Evolutionary conservation across 1,139 yeast species (phyloP).

Genomic region (Yamadazyma jaroonii): DNA sequence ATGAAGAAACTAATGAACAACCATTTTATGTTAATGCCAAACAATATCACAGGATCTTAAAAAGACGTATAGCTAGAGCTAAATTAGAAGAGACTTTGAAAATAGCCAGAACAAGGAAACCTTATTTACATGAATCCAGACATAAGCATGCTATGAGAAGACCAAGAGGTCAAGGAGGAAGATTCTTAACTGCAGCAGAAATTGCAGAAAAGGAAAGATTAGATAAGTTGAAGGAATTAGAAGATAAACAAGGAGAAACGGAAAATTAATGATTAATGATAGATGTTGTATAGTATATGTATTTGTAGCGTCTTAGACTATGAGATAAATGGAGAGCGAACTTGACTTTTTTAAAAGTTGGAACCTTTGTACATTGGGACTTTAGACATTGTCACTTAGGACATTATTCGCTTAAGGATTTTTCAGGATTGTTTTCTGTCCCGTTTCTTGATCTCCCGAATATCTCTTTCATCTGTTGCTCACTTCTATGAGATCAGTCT

Average conservation of each 20-base stretch:
- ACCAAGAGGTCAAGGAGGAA: constrained; percentile 98
- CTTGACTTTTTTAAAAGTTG: no score
- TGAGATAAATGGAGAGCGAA: no score
- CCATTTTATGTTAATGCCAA: constrained; percentile 98
- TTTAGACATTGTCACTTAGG: no score
- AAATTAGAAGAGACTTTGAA: constrained; percentile 85
- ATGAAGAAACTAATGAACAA: constrained; percentile 51
- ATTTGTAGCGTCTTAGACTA: no score
- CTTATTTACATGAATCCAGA: constrained; percentile 93
- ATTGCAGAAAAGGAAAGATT: constrained; percentile 78
- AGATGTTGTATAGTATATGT: constrained; percentile 10
- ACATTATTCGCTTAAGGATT: no score
- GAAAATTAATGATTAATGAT: constrained; percentile 8
- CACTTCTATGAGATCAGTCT: no score
- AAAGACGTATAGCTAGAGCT: constrained; percentile 91
- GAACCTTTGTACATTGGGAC: no score
- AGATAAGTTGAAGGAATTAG: constrained; percentile 46
- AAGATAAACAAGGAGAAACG: constrained; percentile 17
- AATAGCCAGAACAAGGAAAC: constrained; percentile 87
- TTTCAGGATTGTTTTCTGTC: no score
- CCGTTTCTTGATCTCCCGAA: no score
- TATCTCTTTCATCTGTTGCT: no score
- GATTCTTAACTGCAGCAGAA: constrained; percentile 95
- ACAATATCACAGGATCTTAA: constrained; percentile 91
- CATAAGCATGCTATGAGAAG: constrained; percentile 99